phyloP scores from a whole-genome alignment of 768 basidiomycete species.

The Daedaleopsis nitida region DNA sequence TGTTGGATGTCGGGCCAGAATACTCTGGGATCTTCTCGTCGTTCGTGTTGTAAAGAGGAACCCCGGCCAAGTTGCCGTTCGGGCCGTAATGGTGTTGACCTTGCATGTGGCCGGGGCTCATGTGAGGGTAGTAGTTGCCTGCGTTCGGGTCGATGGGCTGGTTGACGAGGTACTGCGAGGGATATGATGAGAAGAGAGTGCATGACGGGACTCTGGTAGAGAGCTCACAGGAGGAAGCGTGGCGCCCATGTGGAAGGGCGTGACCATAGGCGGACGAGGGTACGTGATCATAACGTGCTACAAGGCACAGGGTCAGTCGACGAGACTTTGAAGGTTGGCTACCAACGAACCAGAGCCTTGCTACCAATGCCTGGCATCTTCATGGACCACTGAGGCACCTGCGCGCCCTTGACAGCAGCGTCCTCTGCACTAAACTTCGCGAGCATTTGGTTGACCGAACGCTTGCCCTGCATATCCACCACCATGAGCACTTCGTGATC shows the following conservation, averaged over 20 bases:
- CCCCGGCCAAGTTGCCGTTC: slow-evolving; percentile 34
- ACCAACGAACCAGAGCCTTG: slow-evolving; percentile 36
- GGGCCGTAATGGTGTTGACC: slow-evolving; percentile 25
- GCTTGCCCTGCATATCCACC: slow-evolving; percentile 40
- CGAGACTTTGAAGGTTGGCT: background rate
- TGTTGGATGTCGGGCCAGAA: slow-evolving; percentile 21
- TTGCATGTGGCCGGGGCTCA: slow-evolving; percentile 29
- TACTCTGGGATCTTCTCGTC: slow-evolving; percentile 40
- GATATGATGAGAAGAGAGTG: background rate
- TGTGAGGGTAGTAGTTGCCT: slow-evolving; percentile 31
- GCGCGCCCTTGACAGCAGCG: slow-evolving; percentile 26
- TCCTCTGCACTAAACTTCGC: slow-evolving; percentile 45
- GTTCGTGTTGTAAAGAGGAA: slow-evolving; percentile 43
- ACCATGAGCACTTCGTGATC: background rate
- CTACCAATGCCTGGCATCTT: slow-evolving; percentile 42
- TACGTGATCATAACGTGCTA: slow-evolving; percentile 44
- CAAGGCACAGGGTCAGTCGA: background rate
- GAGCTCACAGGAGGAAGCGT: slow-evolving; percentile 45
- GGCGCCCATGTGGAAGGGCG: slow-evolving; percentile 45
- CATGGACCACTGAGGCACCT: slow-evolving; percentile 44
- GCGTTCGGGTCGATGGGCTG: slow-evolving; percentile 35
- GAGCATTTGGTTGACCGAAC: slow-evolving; percentile 39
- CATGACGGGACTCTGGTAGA: no score
- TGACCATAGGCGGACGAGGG: slow-evolving; percentile 33
- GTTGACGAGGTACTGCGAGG: slow-evolving; percentile 40